Percentiles rank a stretch among this genome's conserved stretches.
Conservation (phyloP, 108 stramenopile species). For the Cafeteria roenbergensis region DNA sequence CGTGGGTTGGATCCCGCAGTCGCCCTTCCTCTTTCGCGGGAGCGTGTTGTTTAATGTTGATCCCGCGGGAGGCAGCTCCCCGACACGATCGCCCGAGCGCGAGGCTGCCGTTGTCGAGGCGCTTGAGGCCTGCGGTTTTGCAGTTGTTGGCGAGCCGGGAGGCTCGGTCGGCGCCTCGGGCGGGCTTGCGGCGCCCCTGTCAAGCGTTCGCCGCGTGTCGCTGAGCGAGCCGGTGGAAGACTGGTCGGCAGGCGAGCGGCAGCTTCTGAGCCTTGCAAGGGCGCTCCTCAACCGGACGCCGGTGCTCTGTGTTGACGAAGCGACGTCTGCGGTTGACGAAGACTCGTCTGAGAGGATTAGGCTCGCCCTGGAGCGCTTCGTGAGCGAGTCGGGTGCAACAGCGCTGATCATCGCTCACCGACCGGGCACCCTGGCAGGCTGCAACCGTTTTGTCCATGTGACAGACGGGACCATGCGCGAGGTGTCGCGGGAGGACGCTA, state of each 20-base stretch:
- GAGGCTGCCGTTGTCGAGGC: conserved; percentile 57
- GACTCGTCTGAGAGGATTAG: conserved; percentile 76
- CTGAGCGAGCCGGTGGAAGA: conserved; percentile 73
- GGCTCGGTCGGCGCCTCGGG: background rate
- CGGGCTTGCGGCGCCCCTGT: background rate
- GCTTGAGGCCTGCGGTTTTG: conserved; percentile 34
- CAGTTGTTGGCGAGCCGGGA: background rate
- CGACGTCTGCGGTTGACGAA: conserved; percentile 68
- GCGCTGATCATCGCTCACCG: conserved; percentile 81
- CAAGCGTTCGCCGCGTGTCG: conserved; percentile 43
- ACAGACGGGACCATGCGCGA: conserved; percentile 61
- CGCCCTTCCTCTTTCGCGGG: conserved; percentile 82
- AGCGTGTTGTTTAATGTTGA: conserved; percentile 74
- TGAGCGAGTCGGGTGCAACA: conserved; percentile 54
- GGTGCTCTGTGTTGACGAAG: conserved; percentile 83
- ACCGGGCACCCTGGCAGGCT: conserved; percentile 85
- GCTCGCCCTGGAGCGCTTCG: conserved; percentile 52
- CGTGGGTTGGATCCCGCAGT: conserved; percentile 83
- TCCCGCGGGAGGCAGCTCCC: conserved; percentile 54
- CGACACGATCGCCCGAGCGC: conserved; percentile 46
- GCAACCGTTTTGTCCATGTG: conserved; percentile 74
- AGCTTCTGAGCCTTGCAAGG: conserved; percentile 86
- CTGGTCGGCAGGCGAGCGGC: conserved; percentile 77
- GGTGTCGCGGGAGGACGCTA: no score
- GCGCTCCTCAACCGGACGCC: conserved; percentile 59